A percentile compares a stretch with the other conserved stretches of the same genome.
phyloP scores from a whole-genome alignment of 202 grass and related monocot genomes.

The Setaria viridis region DNA sequence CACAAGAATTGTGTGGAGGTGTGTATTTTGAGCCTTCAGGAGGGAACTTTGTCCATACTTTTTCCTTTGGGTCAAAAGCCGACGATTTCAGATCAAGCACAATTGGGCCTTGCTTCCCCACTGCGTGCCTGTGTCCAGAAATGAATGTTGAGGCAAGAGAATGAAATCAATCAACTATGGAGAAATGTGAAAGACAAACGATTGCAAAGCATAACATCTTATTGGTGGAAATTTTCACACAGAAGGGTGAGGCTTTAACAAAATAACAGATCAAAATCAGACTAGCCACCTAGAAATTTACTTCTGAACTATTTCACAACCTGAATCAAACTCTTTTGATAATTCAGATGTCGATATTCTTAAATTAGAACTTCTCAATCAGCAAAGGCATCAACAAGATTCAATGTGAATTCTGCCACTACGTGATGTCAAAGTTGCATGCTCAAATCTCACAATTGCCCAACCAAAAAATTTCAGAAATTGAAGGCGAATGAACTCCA shows the following conservation, averaged over 20 bases:
- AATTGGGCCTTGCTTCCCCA: slow-evolving; percentile 83
- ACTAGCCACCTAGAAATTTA: slow-evolving; percentile 7
- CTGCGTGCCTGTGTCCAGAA: slow-evolving; percentile 72
- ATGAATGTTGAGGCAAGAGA: slow-evolving; percentile 23
- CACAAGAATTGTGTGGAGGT: slow-evolving; percentile 86
- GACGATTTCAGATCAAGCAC: slow-evolving; percentile 85
- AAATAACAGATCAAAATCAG: slow-evolving; percentile 31
- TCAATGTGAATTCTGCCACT: not conserved
- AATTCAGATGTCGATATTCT: slow-evolving; percentile 4
- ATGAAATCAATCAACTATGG: slow-evolving; percentile 9
- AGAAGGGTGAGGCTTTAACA: not conserved
- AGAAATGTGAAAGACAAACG: not conserved
- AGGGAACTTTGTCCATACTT: slow-evolving; percentile 97
- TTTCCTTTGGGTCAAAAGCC: slow-evolving; percentile 90
- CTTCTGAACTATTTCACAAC: not conserved
- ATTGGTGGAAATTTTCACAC: slow-evolving; percentile 34
- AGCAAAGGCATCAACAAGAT: slow-evolving; percentile 23
- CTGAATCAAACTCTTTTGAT: slow-evolving; percentile 4
- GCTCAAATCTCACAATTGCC: not conserved
- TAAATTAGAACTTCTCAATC: slow-evolving; percentile 34
- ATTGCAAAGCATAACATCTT: not conserved
- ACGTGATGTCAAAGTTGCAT: not conserved
- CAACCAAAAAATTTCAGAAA: slow-evolving; percentile 13
- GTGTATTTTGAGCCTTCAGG: slow-evolving; percentile 92
- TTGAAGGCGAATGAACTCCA: not conserved